Conservation (phyloP, 257 asterid species). For the Linderniella brevidens region DNA sequence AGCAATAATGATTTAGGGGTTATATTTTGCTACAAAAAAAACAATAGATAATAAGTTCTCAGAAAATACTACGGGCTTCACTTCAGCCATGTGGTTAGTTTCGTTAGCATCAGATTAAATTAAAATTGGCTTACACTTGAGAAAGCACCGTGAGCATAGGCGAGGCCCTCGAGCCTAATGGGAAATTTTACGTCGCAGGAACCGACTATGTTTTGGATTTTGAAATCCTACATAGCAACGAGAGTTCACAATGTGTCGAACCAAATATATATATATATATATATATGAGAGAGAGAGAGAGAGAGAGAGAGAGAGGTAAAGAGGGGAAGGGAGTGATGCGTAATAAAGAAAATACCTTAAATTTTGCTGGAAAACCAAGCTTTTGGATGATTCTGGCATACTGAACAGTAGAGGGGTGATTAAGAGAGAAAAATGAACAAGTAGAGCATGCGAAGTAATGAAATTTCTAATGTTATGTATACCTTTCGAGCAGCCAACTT, state of each 20-base stretch:
- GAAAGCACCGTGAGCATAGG: constrained; percentile 67
- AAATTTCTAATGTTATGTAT: neutral
- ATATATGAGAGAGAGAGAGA: neutral
- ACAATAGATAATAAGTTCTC: neutral
- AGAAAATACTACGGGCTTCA: neutral
- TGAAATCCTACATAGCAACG: constrained; percentile 32
- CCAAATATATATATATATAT: no score
- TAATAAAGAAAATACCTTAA: constrained; percentile 33
- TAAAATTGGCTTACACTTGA: constrained; percentile 31
- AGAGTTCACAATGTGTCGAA: constrained; percentile 2
- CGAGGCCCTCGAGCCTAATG: constrained; percentile 64
- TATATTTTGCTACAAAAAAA: neutral
- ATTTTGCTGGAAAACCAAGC: constrained; percentile 68
- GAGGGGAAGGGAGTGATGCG: neutral
- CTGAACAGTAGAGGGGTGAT: no score
- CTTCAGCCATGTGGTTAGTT: no score
- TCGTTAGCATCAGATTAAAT: neutral
- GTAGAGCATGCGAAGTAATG: constrained; percentile 4
- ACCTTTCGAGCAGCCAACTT: constrained; percentile 75
- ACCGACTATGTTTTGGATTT: constrained; percentile 72
- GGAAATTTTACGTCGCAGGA: constrained; percentile 71
- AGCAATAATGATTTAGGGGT: neutral
- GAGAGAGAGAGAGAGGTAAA: no score
- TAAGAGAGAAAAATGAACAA: neutral
- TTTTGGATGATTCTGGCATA: constrained; percentile 64